These are phyloP conservation scores for Amanita thiersii DNA, from an alignment of 768 basidiomycete species.

Conservation along the genomic window DNA sequence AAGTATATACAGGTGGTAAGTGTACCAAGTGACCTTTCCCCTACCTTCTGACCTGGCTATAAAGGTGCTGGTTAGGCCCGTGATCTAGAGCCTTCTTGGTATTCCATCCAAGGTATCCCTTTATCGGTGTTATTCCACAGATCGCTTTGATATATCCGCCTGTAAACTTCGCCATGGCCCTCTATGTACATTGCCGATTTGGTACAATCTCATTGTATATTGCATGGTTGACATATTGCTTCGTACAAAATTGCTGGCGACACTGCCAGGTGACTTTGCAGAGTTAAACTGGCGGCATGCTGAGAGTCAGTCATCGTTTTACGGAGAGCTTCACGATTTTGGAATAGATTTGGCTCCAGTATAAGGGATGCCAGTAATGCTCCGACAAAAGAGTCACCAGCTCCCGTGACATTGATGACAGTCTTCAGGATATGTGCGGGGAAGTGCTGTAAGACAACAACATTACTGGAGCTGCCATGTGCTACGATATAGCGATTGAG, in stretches of 20 bases:
- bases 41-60: too few relatives aligned
- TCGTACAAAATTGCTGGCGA: conserved; percentile 47
- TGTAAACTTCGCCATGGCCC: too few relatives aligned
- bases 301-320: conserved; percentile 49
- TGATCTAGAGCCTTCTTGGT: too few relatives aligned
- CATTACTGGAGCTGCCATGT: conserved; percentile 35
- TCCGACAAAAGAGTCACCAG: conserved; percentile 87
- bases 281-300: conserved; percentile 50
- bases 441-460: conserved; percentile 67
- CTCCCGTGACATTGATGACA: conserved; percentile 78
- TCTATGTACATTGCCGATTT: too few relatives aligned
- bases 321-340: conserved; percentile 35
- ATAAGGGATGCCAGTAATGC: conserved; percentile 65
- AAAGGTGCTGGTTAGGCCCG: too few relatives aligned
- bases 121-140: too few relatives aligned
- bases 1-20: conserved; percentile 4
- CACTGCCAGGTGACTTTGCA: conserved; percentile 52
- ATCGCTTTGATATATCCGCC: too few relatives aligned
- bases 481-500: conserved; percentile 42
- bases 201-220: too few relatives aligned
- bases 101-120: too few relatives aligned
- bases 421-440: conserved; percentile 39
- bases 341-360: conserved; percentile 33
- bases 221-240: background rate
- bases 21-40: too few relatives aligned